Conservation (phyloP, 2,329 filamentous ascomycete genomes). For the Clarireedia hainanense region DNA sequence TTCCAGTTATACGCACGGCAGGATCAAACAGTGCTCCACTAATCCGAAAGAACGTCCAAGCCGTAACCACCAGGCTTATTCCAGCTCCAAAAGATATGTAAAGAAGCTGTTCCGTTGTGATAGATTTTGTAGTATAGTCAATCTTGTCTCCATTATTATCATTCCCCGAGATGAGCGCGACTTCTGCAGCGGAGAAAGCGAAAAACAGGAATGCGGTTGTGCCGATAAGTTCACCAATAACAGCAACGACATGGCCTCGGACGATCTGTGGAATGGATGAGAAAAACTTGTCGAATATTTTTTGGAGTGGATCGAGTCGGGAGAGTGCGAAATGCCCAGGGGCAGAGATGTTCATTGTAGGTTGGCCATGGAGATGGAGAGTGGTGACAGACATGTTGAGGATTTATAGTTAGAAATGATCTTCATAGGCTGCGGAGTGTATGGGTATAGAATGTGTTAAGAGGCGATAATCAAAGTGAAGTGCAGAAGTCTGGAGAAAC, state of each 20-base stretch:
- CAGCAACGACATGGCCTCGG: conserved; percentile 39
- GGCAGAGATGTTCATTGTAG: conserved; percentile 14
- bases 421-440: background rate
- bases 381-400: conserved; percentile 10
- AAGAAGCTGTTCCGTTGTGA: conserved; percentile 23
- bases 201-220: conserved; percentile 35
- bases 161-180: conserved; percentile 24
- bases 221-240: conserved; percentile 43
- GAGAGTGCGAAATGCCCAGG: conserved; percentile 13
- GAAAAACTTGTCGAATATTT: conserved; percentile 15
- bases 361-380: conserved; percentile 6
- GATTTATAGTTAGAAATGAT: conserved; percentile 1
- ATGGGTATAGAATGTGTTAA: too few relatives aligned
- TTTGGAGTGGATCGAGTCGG: conserved; percentile 16
- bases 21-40: conserved; percentile 45
- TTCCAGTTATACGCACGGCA: conserved; percentile 28
- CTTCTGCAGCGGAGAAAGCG: conserved; percentile 25
- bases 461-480: too few relatives aligned
- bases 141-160: conserved; percentile 8
- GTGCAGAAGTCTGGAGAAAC: too few relatives aligned
- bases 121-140: conserved; percentile 2
- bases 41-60: conserved; percentile 46
- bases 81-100: conserved; percentile 22
- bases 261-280: conserved; percentile 11
- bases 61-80: conserved; percentile 37